Conservation (phyloP, 2,329 filamentous ascomycete genomes). For the Scortechinia acanthostroma region DNA sequence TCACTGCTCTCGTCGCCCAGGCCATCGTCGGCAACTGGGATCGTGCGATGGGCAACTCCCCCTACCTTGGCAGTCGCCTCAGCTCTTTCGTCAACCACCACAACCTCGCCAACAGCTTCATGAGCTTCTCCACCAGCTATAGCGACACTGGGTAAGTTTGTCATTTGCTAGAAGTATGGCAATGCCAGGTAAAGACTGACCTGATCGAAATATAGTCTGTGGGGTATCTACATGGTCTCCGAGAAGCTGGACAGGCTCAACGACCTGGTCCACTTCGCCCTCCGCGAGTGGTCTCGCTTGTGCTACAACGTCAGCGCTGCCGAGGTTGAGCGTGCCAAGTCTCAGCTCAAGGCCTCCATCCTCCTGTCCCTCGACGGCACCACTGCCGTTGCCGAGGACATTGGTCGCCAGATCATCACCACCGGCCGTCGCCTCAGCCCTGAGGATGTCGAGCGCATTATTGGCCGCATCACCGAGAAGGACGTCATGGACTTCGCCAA, state of each 20-base stretch:
- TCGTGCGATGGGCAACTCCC: conserved; percentile 94
- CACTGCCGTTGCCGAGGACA: conserved; percentile 94
- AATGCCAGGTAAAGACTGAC: conserved; percentile 1
- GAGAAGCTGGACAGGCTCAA: conserved; percentile 83
- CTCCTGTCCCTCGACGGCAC: conserved; percentile 95
- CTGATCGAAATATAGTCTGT: conserved; percentile 60
- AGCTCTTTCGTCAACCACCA: conserved; percentile 90
- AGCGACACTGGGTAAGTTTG: conserved; percentile 86
- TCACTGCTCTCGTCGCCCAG: conserved; percentile 93
- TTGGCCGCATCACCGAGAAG: conserved; percentile 84
- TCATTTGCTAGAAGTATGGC: neutral
- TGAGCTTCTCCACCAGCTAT: conserved; percentile 99
- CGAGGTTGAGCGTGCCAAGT: conserved; percentile 96
- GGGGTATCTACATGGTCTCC: conserved; percentile 97
- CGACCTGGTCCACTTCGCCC: conserved; percentile 94
- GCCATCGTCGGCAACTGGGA: conserved; percentile 99
- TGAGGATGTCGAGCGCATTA: conserved; percentile 87
- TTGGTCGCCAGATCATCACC: conserved; percentile 96
- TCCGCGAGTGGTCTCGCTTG: conserved; percentile 95
- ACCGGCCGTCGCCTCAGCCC: conserved; percentile 87
- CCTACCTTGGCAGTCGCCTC: conserved; percentile 96
- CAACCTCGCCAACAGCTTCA: conserved; percentile 97
- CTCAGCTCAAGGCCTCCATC: conserved; percentile 96
- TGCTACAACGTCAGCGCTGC: conserved; percentile 80
- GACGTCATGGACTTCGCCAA: conserved; percentile 95